Percentiles rank a stretch among this genome's conserved stretches.
These are phyloP conservation scores for Teunomyces lycoperdinae DNA, from an alignment of 805 yeast species.

Conservation along the genomic window DNA sequence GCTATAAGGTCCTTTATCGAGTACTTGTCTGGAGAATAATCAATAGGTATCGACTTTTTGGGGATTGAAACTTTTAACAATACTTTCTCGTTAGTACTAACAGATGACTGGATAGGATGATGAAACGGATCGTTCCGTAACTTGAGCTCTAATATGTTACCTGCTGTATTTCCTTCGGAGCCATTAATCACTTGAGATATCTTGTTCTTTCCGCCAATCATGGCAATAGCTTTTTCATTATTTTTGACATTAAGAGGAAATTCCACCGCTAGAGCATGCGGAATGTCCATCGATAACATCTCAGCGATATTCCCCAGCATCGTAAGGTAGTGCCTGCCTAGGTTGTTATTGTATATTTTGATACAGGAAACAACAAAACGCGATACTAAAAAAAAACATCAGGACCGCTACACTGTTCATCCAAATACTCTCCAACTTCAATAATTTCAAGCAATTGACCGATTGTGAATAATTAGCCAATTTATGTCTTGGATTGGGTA, in stretches of 20 bases:
- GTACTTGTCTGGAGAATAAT: constrained; percentile 32
- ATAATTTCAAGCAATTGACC: too few species aligned
- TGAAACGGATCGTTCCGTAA: constrained; percentile 44
- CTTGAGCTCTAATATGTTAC: constrained; percentile 38
- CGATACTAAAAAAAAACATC: background rate
- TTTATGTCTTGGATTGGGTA: too few species aligned
- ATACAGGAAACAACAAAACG: background rate
- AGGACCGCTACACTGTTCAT: background rate
- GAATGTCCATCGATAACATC: constrained; percentile 64
- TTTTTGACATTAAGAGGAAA: constrained; percentile 71
- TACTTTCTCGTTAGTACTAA: constrained; percentile 53
- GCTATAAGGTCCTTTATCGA: constrained; percentile 35
- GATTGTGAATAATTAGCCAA: too few species aligned
- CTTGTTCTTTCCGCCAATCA: constrained; percentile 63
- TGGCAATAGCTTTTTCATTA: constrained; percentile 56
- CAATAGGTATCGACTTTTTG: constrained; percentile 43
- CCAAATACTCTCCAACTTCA: background rate
- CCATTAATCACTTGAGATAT: constrained; percentile 42
- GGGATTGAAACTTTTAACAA: constrained; percentile 61
- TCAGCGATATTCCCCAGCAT: constrained; percentile 35
- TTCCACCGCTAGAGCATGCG: constrained; percentile 73
- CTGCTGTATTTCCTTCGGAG: constrained; percentile 26
- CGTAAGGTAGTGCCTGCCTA: background rate
- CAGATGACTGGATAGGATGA: constrained; percentile 62
- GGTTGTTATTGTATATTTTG: background rate